Percentiles rank a stretch among this genome's conserved stretches.
Evolutionary conservation across 148 eudicot genomes (phyloP).

Genomic region (Oxyria digyna): DNA sequence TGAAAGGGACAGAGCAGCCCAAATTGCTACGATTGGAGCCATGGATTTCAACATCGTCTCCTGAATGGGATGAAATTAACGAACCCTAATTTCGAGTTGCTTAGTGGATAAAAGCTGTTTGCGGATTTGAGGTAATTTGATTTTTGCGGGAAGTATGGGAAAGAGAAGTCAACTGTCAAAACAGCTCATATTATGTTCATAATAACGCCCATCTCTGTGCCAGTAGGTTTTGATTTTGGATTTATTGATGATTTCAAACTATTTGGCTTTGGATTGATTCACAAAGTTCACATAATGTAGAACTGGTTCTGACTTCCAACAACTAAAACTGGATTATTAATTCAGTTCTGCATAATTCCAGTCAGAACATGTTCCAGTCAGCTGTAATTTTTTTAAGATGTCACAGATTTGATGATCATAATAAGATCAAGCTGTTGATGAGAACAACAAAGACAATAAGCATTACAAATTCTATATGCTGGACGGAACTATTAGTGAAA

Average conservation of each 20-base stretch:
- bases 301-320: not conserved
- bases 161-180: not conserved
- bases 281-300: not conserved
- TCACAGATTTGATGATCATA: not conserved
- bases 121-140: not conserved
- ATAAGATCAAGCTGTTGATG: not conserved
- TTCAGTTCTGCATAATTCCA: not conserved
- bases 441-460: not conserved
- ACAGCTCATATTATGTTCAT: no score
- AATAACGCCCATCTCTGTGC: no score
- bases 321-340: not conserved
- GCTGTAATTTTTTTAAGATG: no score
- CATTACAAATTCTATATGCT: not conserved
- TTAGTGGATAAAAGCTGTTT: not conserved
- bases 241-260: no score
- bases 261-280: no score
- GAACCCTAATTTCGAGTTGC: not conserved
- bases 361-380: no score
- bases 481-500: not conserved
- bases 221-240: not conserved
- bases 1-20: constrained; percentile 8
- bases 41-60: not conserved
- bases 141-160: not conserved
- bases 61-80: not conserved
- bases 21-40: not conserved